Percentiles rank a stretch among this genome's conserved stretches.
These are phyloP conservation scores for Podaxis sp. DNA, from an alignment of 768 basidiomycete species.

Conservation along the genomic window DNA sequence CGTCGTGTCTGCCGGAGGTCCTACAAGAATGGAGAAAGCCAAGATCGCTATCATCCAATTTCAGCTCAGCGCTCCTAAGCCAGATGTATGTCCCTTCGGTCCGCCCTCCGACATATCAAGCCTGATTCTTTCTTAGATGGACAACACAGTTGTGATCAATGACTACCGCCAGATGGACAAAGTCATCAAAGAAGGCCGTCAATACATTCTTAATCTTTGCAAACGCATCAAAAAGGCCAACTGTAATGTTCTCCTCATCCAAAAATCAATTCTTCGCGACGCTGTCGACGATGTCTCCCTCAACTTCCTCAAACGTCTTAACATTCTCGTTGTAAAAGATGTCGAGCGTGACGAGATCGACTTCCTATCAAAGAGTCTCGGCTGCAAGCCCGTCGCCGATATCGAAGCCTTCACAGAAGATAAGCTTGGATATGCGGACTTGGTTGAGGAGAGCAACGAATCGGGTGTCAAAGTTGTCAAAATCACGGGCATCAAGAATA, in stretches of 20 bases:
- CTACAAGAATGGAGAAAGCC: constrained; percentile 94
- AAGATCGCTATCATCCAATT: constrained; percentile 99
- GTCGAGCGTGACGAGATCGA: constrained; percentile 99
- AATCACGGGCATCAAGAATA: constrained; percentile 93
- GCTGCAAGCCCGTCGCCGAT: constrained; percentile 95
- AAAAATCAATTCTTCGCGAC: constrained; percentile 98
- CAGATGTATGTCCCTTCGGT: constrained; percentile 67
- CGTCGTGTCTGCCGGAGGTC: constrained; percentile 86
- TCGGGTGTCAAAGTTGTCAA: constrained; percentile 89
- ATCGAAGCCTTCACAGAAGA: constrained; percentile 98
- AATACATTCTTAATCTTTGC: constrained; percentile 96
- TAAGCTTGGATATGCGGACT: constrained; percentile 94
- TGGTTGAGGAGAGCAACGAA: constrained; percentile 85
- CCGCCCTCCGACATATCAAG: constrained; percentile 9
- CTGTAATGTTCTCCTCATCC: constrained; percentile 97
- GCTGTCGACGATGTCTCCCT: constrained; percentile 98
- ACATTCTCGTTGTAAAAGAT: constrained; percentile 95
- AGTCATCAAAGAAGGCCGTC: constrained; percentile 97
- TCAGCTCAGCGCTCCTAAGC: constrained; percentile 96
- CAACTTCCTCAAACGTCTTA: constrained; percentile 95
- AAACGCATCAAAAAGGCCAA: constrained; percentile 99
- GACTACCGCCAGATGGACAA: constrained; percentile 99
- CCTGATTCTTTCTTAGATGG: constrained; percentile 67
- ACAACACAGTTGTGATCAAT: constrained; percentile 98
- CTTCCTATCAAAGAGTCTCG: constrained; percentile 92